Base-by-base conservation (phyloP, 2,329 filamentous ascomycete genomes). In the Emmonsiellopsis sp. region DNA sequence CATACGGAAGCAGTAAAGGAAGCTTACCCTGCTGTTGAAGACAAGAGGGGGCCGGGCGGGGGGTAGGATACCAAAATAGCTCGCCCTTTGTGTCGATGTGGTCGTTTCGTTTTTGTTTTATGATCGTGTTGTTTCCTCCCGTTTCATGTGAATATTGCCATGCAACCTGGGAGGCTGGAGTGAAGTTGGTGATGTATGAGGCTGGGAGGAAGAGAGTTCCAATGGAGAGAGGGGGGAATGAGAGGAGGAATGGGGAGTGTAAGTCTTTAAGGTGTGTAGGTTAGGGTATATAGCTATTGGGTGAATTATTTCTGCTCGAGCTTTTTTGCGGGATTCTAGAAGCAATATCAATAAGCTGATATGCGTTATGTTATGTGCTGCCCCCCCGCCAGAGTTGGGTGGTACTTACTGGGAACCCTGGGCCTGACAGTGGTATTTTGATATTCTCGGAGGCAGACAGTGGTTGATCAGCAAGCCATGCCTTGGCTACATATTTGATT, bases 1-100 rank as follows among this genome's bases (percentile, higher is more conserved):
- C 38, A 20, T 51, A 51, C 49, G 49, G 49, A 42, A 51, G 49
- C 49, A 51, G 49, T 20, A 43, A 35, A 42, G n/a, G 13, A 26
- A 35, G 31, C 15, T 50, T 40, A 11, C 11, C 15, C 35, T 50
- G 49, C 13, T 51, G 32, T 10, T 49, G 35, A 49, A 49, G 35
- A 40, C 46, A 38, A 49, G 45, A 37, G 26, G n/a, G 35, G 11
- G 31, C 16, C 11, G 46, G 16, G 31, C 13, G 26, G n/a, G 35
- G 11, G 37, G 35, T 11, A 35, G 16, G 35, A 31, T 31, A 49
- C 46, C 40, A 35, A 49, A 49, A 40, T 49, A 49, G 34, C 35
- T 40, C 35, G 20, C 20, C 40, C 46, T 49, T 49, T 49, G 46
- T 49, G 34, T n/a, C 20, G 30, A 40, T 38, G 16, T n/a, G 45